These are phyloP conservation scores for Fagopyrum tataricum DNA, from an alignment of 148 eudicot species.

Conservation along the genomic window DNA sequence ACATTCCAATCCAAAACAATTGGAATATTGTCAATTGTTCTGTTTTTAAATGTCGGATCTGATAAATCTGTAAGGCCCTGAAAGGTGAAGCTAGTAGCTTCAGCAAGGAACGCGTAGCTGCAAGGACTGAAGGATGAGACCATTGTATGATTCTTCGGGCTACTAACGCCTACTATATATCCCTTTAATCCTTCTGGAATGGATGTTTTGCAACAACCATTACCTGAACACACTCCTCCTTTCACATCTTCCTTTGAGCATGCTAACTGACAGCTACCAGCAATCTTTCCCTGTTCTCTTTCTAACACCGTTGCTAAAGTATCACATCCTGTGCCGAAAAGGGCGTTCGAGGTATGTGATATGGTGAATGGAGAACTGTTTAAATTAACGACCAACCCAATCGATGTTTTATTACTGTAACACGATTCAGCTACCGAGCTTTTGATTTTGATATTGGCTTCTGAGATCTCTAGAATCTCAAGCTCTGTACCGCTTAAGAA, in stretches of 20 bases:
- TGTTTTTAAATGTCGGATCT: constrained; percentile 7
- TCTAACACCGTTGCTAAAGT: not conserved
- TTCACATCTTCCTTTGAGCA: constrained; percentile 18
- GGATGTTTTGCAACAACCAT: constrained; percentile 19
- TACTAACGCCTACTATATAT: not conserved
- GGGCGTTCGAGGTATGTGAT: constrained; percentile 16
- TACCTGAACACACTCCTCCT: constrained; percentile 19
- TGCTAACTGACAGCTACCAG: constrained; percentile 11
- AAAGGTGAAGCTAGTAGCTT: constrained; percentile 14
- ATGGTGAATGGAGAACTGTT: constrained; percentile 8
- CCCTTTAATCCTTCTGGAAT: constrained; percentile 14
- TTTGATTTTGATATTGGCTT: constrained; percentile 7
- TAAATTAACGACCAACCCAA: not conserved
- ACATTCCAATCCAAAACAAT: constrained; percentile 35
- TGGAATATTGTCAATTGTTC: constrained; percentile 16
- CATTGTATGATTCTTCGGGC: not conserved
- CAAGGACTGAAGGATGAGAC: constrained; percentile 8
- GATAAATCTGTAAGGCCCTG: constrained; percentile 12
- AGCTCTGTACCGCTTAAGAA: not conserved
- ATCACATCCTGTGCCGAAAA: constrained; percentile 20
- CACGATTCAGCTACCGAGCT: not conserved
- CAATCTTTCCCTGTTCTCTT: not conserved
- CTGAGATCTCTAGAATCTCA: constrained; percentile 15
- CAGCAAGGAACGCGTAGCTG: constrained; percentile 21
- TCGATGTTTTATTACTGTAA: not conserved